Evolutionary conservation across 202 grass and related monocot genomes (phyloP).

Genomic region (Dendrocalamus latiflorus): DNA sequence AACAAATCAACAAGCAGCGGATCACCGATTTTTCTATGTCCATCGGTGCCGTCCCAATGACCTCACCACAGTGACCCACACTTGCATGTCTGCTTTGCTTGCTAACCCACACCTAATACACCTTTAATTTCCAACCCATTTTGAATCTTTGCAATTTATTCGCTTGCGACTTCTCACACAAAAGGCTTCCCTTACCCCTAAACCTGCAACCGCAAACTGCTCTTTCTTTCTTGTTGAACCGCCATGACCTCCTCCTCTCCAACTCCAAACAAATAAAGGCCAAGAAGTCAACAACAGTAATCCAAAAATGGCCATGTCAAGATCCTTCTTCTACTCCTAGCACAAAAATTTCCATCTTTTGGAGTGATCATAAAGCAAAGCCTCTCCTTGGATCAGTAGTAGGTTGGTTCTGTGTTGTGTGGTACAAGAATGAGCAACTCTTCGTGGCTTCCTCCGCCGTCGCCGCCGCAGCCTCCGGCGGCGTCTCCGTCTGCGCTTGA

Average conservation of each 20-base stretch:
- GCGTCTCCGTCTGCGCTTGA: slow-evolving; percentile 1
- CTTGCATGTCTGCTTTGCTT: neutral
- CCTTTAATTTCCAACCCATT: slow-evolving; percentile 8
- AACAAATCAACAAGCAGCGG: neutral
- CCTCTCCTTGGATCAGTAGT: neutral
- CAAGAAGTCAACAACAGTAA: neutral
- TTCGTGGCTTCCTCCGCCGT: slow-evolving; percentile 1
- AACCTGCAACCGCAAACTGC: slow-evolving; percentile 17
- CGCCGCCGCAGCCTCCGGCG: neutral
- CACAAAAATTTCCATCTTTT: neutral
- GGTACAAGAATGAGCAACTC: slow-evolving; percentile 28
- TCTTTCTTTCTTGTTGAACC: neutral
- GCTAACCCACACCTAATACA: slow-evolving; percentile 43
- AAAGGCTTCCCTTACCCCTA: slow-evolving; percentile 34
- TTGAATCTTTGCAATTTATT: slow-evolving; percentile 22
- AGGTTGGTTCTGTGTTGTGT: neutral
- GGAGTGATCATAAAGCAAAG: neutral
- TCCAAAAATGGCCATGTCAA: slow-evolving; percentile 16
- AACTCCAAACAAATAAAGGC: neutral
- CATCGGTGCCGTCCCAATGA: neutral
- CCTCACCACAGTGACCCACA: slow-evolving; percentile 19
- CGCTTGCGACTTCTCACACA: slow-evolving; percentile 15
- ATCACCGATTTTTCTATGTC: neutral
- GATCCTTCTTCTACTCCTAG: slow-evolving; percentile 18
- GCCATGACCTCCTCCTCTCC: neutral